Evolutionary conservation across 1,284 basidiomycete genomes (phyloP), one percentile per base, ranked within the genome.

Genomic region (Vanrija sp.): DNA sequence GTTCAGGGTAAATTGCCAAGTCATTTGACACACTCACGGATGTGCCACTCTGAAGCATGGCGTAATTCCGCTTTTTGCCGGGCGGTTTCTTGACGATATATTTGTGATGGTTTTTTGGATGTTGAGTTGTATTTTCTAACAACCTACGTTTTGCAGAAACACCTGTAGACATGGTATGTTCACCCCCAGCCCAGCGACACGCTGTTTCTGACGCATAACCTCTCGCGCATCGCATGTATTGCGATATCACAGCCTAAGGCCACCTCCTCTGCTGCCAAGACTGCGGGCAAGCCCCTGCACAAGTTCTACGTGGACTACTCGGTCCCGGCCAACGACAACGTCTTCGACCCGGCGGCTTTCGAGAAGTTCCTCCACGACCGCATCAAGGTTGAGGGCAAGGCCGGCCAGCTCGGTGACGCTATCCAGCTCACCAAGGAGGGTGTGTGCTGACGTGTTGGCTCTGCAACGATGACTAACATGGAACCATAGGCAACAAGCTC

Each of bases 291-390:
- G 80, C 75, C 83, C 67, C 65, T 69, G 53, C 88, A 92, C 83
- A 95, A 91, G 80, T 96, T 93, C 80, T 82, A 87, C 77, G 85
- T 97, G 77, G 92, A 96, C 85, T 95, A 90, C 83, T 89, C 90
- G 51, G 89, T 89, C 72, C 94, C 94, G 61, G 92, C 90, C 54
- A 80, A 83, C 63, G 91, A 95, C 78, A 86, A 86, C 71, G 89
- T 95, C 75, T 92, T 96, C 72, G 92, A 95, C 72, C 87, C 87
- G 62, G 89, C 88, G 59, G 87, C 87, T 68, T 94, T 91, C 78
- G 89, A 91, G 79, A 91, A 91, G 79, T 96, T 87, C 83, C 83
- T 96, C 56, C 91, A 94, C 76, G 91, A 95, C 81, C 86, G 88
- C 67, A 91, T 93, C 77, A 95, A 93, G 83, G 87, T 94, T 53